phyloP scores from a whole-genome alignment of 73 alveolate genomes.

The Paramecium biaurelia region DNA sequence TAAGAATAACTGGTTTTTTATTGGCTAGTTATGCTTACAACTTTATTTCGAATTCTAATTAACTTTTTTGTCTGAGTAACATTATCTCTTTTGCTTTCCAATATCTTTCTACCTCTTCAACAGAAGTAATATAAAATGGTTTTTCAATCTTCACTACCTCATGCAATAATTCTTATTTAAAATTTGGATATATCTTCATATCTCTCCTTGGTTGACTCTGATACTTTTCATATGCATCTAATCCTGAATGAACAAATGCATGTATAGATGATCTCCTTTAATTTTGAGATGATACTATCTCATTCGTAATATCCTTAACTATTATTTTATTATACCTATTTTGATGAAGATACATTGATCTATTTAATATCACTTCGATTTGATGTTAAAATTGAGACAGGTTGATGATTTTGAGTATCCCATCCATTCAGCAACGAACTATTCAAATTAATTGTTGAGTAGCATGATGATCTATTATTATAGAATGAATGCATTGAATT shows the following conservation, averaged over 20 bases:
- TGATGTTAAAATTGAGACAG: background rate
- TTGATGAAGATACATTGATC: background rate
- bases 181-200: background rate
- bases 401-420: background rate
- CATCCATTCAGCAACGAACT: background rate
- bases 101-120: conserved; percentile 4
- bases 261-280: background rate
- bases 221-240: background rate
- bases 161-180: background rate
- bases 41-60: background rate
- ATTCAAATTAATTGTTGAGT: background rate
- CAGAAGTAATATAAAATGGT: conserved; percentile 11
- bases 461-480: background rate
- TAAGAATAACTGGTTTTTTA: background rate
- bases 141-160: background rate
- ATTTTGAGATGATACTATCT: background rate
- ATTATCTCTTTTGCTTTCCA: conserved; percentile 10
- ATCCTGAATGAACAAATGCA: background rate
- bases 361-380: background rate
- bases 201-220: background rate
- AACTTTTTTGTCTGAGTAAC: background rate
- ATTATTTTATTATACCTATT: background rate
- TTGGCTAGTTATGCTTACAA: background rate
- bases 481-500: conserved; percentile 15
- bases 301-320: background rate